Evolutionary conservation across 352 stramenopile species (phyloP).

Genomic region (Phytophthora sp.): DNA sequence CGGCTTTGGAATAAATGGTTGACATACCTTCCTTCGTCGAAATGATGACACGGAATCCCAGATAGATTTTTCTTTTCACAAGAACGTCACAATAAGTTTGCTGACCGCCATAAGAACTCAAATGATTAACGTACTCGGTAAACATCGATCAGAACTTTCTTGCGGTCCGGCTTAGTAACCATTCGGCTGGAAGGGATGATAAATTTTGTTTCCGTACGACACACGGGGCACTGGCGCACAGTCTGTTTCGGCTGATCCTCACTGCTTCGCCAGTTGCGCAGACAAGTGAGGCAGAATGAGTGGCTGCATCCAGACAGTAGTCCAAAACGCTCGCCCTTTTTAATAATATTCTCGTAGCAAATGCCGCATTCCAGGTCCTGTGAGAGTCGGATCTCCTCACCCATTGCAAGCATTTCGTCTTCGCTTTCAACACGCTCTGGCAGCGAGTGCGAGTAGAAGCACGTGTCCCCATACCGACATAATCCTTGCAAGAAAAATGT

Average conservation of each 20-base stretch:
- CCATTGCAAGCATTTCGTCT: constrained; percentile 57
- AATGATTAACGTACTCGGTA: constrained; percentile 56
- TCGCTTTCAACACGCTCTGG: constrained; percentile 47
- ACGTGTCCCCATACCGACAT: constrained; percentile 82
- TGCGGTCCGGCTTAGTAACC: constrained; percentile 67
- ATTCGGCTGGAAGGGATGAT: constrained; percentile 87
- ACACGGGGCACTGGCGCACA: constrained; percentile 79
- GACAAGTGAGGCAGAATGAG: constrained; percentile 83
- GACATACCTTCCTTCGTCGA: constrained; percentile 76
- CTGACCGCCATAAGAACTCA: neutral
- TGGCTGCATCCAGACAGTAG: constrained; percentile 83
- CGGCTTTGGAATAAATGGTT: neutral
- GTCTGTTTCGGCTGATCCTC: constrained; percentile 78
- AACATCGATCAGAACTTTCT: constrained; percentile 67
- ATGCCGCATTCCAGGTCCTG: constrained; percentile 85
- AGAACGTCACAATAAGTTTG: constrained; percentile 11
- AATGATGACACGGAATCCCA: constrained; percentile 82
- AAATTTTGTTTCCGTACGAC: constrained; percentile 80
- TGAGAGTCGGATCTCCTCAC: constrained; percentile 71
- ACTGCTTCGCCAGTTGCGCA: constrained; percentile 79
- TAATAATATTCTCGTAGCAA: constrained; percentile 83
- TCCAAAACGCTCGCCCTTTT: constrained; percentile 81
- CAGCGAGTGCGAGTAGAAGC: constrained; percentile 82
- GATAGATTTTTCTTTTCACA: constrained; percentile 63
- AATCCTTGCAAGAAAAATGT: constrained; percentile 83